Conservation (phyloP, 116 monocot species). For the Papilionanthe hybrid region DNA sequence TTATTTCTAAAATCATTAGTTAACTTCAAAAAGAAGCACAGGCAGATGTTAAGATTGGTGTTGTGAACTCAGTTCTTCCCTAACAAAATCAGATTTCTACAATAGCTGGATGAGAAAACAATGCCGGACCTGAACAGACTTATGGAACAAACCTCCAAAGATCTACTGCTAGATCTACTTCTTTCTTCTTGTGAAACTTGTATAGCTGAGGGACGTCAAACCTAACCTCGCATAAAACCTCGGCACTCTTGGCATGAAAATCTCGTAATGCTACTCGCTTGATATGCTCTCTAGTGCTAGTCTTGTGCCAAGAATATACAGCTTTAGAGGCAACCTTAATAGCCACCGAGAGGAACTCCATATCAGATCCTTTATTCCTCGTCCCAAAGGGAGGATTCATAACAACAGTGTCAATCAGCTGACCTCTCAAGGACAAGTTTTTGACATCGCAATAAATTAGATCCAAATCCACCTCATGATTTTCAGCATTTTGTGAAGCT, state of each 20-base stretch:
- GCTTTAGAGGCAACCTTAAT: conserved; percentile 84
- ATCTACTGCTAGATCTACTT: conserved; percentile 90
- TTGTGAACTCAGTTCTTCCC: not conserved
- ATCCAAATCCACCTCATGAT: conserved; percentile 82
- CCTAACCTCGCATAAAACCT: conserved; percentile 88
- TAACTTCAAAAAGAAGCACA: no score
- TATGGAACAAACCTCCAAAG: conserved; percentile 92
- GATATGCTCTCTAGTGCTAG: conserved; percentile 93
- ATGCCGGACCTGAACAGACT: not conserved
- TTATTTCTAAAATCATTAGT: no score
- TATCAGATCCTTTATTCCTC: conserved; percentile 75
- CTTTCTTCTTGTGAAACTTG: conserved; percentile 93
- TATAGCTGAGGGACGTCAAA: conserved; percentile 76
- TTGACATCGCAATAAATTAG: conserved; percentile 67
- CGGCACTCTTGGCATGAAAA: conserved; percentile 66
- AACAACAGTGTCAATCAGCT: conserved; percentile 78
- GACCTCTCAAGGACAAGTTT: conserved; percentile 63
- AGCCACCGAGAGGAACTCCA: conserved; percentile 83
- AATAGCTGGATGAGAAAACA: no score
- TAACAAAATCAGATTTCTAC: not conserved
- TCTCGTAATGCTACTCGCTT: conserved; percentile 66
- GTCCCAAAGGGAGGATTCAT: conserved; percentile 99
- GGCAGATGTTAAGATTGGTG: not conserved
- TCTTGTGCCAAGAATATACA: conserved; percentile 96
- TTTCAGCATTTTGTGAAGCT: conserved; percentile 73